These are phyloP conservation scores for Claviceps spartinae DNA, from an alignment of 2,329 filamentous ascomycete species.

Conservation along the genomic window DNA sequence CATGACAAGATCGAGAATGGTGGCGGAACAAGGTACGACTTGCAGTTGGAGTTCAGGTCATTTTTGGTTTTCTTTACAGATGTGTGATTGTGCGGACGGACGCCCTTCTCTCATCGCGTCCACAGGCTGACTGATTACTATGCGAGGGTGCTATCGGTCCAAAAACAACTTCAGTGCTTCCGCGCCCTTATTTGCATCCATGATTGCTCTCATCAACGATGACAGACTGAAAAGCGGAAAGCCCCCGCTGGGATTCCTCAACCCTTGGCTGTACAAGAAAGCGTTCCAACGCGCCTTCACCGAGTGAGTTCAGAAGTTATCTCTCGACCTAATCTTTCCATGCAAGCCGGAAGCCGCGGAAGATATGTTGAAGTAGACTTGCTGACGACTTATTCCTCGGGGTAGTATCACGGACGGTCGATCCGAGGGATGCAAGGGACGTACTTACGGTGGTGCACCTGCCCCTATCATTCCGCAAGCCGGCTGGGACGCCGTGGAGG, in stretches of 20 bases:
- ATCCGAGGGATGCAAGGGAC: constrained; percentile 19
- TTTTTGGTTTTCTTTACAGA: neutral
- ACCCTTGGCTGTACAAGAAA: constrained; percentile 43
- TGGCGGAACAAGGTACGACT: constrained; percentile 21
- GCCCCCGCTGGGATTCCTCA: constrained; percentile 43
- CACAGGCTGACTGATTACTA: neutral
- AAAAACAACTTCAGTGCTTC: constrained; percentile 30
- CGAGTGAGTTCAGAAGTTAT: constrained; percentile 16
- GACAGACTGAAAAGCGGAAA: constrained; percentile 41
- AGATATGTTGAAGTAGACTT: neutral
- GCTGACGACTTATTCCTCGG: constrained; percentile 1
- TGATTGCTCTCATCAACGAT: constrained; percentile 53
- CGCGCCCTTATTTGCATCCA: constrained; percentile 46
- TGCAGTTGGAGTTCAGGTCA: no score
- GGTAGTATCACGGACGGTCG: constrained; percentile 22
- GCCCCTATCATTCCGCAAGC: constrained; percentile 11
- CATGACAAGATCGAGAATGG: constrained; percentile 13
- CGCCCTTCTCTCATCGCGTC: no score
- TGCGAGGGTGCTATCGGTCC: no score
- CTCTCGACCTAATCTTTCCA: neutral
- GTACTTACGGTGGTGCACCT: constrained; percentile 12
- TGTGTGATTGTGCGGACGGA: no score
- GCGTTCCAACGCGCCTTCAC: constrained; percentile 18
- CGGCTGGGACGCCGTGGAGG: constrained; percentile 9
- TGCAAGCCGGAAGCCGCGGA: neutral